Conservation (phyloP, 176 grass and related monocot species). For the Eremochloa ophiuroides region DNA sequence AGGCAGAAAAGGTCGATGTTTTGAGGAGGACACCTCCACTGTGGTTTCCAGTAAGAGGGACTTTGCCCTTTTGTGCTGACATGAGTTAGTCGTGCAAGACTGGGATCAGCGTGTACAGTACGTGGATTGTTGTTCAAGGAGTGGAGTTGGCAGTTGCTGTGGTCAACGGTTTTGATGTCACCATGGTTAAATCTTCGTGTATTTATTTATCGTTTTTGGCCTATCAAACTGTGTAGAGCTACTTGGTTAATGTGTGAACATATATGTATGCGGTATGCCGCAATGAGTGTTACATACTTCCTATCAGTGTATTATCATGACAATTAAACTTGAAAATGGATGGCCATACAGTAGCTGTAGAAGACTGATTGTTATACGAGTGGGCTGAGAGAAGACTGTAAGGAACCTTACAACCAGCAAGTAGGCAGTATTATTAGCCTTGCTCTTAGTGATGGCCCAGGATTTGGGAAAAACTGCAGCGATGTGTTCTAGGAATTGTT, state of each 20-base stretch:
- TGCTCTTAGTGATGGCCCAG: too few relatives aligned
- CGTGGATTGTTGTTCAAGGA: neutral
- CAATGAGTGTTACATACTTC: too few relatives aligned
- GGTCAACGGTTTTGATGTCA: neutral
- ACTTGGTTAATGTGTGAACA: neutral
- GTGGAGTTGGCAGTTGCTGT: neutral
- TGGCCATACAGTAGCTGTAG: too few relatives aligned
- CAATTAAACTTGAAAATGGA: too few relatives aligned
- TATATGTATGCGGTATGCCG: neutral
- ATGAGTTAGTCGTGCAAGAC: constrained; percentile 13
- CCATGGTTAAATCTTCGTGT: neutral
- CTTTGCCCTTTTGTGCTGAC: constrained; percentile 2
- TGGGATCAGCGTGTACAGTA: constrained; percentile 33
- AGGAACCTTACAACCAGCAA: too few relatives aligned
- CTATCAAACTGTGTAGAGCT: neutral
- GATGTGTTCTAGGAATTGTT: neutral
- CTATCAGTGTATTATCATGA: too few relatives aligned
- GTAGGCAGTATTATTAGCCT: too few relatives aligned
- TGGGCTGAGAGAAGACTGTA: too few relatives aligned
- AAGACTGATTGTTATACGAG: too few relatives aligned
- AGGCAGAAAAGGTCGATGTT: neutral
- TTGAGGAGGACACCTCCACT: neutral
- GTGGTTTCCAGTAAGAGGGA: neutral
- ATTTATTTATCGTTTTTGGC: neutral
- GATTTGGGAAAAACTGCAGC: neutral